Conservation (phyloP, 306 rosid species). For the Cicer arietinum region DNA sequence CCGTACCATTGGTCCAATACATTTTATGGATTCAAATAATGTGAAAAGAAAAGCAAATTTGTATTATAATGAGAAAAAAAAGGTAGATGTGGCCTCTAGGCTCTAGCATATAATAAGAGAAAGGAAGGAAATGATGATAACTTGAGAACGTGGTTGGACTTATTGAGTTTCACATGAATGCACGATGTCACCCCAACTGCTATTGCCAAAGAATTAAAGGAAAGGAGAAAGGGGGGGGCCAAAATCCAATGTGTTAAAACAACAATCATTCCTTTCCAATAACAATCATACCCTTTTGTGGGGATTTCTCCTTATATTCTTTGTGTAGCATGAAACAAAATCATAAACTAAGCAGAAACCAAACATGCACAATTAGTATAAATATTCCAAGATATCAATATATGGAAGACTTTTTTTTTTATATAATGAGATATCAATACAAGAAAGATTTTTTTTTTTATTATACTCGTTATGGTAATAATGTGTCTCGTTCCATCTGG, state of each 20-base stretch:
- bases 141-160: constrained; percentile 64
- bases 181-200: constrained; percentile 74
- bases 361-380: constrained; percentile 20
- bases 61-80: constrained; percentile 49
- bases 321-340: constrained; percentile 32
- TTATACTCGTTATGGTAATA: too few relatives aligned
- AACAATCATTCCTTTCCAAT: constrained; percentile 35
- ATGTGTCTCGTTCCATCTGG: too few relatives aligned
- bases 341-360: constrained; percentile 41
- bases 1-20: background rate
- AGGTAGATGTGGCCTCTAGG: constrained; percentile 55
- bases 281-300: constrained; percentile 41
- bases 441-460: background rate
- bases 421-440: background rate
- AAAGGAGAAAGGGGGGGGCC: constrained; percentile 26
- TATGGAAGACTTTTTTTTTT: background rate
- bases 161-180: constrained; percentile 77
- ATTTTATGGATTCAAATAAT: constrained; percentile 24
- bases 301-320: constrained; percentile 38
- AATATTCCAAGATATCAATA: constrained; percentile 19
- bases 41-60: constrained; percentile 31
- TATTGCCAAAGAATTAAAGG: constrained; percentile 38
- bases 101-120: constrained; percentile 49
- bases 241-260: constrained; percentile 44
- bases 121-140: constrained; percentile 57